These are phyloP conservation scores for Fusarium cyanostomum DNA, from an alignment of 2,329 filamentous ascomycete genomes.

Conservation along the genomic window DNA sequence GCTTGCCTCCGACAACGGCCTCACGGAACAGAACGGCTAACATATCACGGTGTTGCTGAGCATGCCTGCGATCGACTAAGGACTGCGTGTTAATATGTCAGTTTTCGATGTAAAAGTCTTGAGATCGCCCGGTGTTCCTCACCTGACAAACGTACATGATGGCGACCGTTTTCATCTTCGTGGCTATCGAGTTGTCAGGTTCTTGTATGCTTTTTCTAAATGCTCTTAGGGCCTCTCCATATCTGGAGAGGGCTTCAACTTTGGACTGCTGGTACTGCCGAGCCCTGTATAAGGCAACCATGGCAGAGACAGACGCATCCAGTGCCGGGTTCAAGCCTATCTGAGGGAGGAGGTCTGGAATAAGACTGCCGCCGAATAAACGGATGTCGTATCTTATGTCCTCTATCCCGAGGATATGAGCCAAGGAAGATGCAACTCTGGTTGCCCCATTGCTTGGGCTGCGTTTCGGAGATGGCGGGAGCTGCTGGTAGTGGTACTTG, in stretches of 20 bases:
- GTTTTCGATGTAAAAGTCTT: rapidly evolving
- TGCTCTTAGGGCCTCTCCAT: constrained; percentile 25
- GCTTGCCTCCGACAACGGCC: constrained; percentile 11
- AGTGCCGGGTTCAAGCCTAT: constrained; percentile 25
- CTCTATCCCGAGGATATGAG: constrained; percentile 31
- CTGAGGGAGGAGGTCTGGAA: constrained; percentile 26
- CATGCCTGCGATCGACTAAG: constrained; percentile 30
- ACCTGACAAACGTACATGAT: constrained; percentile 37
- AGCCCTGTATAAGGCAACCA: constrained; percentile 28
- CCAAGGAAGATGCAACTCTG: constrained; percentile 15
- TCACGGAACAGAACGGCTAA: constrained; percentile 30
- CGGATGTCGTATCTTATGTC: constrained; percentile 37
- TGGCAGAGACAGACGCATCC: constrained; percentile 27
- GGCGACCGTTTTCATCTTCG: constrained; percentile 28
- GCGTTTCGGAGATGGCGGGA: neutral
- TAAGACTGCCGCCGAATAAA: constrained; percentile 23
- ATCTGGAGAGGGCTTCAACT: constrained; percentile 18
- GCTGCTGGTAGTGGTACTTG: neutral
- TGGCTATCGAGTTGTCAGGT: constrained; percentile 5
- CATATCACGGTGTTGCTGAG: constrained; percentile 18
- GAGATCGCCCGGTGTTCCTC: rapidly evolving
- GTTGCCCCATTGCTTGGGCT: constrained; percentile 29
- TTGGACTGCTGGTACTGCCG: constrained; percentile 5
- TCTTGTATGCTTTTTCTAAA: constrained; percentile 15
- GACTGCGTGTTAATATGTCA: constrained; percentile 2